Conservation (phyloP, 345 rosid species). For the Syzygium oleosum region DNA sequence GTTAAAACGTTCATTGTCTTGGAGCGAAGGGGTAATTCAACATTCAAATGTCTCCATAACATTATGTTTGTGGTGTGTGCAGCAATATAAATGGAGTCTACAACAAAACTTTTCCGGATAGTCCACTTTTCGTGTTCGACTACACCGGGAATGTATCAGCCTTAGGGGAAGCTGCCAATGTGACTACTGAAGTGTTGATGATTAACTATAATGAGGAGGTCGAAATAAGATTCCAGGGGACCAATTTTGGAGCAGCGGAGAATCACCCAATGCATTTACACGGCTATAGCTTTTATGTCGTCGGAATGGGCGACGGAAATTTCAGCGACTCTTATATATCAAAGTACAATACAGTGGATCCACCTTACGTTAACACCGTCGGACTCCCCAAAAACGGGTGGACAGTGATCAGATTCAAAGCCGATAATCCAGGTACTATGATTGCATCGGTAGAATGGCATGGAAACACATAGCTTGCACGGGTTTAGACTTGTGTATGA, state of each 20-base stretch:
- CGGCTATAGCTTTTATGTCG: background rate
- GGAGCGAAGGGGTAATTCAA: background rate
- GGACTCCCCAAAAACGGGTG: background rate
- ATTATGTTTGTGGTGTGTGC: background rate
- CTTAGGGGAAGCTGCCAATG: background rate
- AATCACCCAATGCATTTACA: background rate
- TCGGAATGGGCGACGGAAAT: background rate
- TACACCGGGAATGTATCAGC: background rate
- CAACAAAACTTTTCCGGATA: background rate
- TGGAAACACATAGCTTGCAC: background rate
- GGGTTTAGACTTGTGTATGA: background rate
- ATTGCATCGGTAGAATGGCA: background rate
- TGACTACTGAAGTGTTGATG: background rate
- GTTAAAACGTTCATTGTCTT: background rate
- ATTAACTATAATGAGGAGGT: background rate
- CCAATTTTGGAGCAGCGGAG: background rate
- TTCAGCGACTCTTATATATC: background rate
- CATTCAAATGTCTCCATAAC: background rate
- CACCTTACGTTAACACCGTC: background rate
- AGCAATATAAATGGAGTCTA: background rate
- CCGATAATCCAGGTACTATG: background rate
- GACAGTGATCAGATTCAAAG: background rate
- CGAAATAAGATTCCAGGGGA: background rate
- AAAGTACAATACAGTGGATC: background rate
- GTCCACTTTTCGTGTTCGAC: background rate